Conservation (phyloP, 257 asterid genomes). For the Solanum chmielewskii region DNA sequence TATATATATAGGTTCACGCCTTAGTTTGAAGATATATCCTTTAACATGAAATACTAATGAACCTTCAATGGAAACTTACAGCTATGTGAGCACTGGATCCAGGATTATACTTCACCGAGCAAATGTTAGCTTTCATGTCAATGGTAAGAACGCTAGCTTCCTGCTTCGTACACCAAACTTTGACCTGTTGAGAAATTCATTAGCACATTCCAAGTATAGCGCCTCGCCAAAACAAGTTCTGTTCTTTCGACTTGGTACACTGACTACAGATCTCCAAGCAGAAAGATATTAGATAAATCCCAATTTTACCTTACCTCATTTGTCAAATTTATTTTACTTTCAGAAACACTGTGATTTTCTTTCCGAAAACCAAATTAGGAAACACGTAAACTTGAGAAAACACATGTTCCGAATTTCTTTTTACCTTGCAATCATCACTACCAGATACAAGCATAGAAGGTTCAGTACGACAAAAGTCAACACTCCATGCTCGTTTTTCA, state of each 20-base stretch:
- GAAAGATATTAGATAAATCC: background rate
- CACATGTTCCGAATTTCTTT: background rate
- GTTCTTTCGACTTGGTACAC: background rate
- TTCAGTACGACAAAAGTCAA: constrained; percentile 69
- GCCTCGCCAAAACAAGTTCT: background rate
- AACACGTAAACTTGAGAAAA: background rate
- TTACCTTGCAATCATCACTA: constrained; percentile 92
- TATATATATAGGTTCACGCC: background rate
- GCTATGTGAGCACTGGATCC: constrained; percentile 73
- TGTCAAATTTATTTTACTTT: background rate
- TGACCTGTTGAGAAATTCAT: constrained; percentile 40
- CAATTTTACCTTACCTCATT: background rate
- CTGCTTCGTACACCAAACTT: constrained; percentile 80
- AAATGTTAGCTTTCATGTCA: constrained; percentile 89
- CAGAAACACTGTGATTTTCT: background rate
- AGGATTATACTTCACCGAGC: constrained; percentile 88
- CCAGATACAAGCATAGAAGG: constrained; percentile 92
- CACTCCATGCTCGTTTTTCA: constrained; percentile 95
- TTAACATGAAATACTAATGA: background rate
- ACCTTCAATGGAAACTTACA: constrained; percentile 18
- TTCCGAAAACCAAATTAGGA: background rate
- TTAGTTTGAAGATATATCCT: background rate
- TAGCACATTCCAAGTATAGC: background rate
- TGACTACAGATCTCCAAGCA: background rate
- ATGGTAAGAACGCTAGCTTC: constrained; percentile 75